Conservation (phyloP, 2,329 filamentous ascomycete species). For the Fusarium sp. region DNA sequence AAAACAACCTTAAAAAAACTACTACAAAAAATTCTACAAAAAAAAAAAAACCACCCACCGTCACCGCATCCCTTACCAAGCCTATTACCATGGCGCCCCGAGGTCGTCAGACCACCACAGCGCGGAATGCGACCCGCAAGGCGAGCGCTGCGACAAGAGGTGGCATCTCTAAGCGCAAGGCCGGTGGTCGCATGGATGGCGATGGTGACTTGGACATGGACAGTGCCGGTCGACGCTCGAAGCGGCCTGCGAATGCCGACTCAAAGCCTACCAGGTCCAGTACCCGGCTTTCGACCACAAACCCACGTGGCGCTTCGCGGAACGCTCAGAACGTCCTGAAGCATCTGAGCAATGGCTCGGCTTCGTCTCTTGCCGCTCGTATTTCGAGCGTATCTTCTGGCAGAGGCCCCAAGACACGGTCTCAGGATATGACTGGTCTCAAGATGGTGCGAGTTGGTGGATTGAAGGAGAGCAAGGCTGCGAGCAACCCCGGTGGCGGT, state of each 20-base stretch:
- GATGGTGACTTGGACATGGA: constrained; percentile 70
- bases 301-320: constrained; percentile 47
- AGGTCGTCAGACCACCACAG: constrained; percentile 43
- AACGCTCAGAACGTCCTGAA: constrained; percentile 55
- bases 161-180: constrained; percentile 61
- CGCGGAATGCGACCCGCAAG: constrained; percentile 46
- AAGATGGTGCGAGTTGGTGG: constrained; percentile 63
- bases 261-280: constrained; percentile 43
- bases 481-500: constrained; percentile 70
- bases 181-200: constrained; percentile 54
- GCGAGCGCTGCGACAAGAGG: constrained; percentile 51
- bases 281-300: constrained; percentile 42
- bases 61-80: not conserved
- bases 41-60: not conserved
- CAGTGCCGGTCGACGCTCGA: constrained; percentile 48
- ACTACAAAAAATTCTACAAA: constrained; percentile 8
- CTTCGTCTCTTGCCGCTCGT: constrained; percentile 47
- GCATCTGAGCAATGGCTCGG: constrained; percentile 51
- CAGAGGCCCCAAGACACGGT: constrained; percentile 39
- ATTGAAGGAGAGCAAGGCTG: constrained; percentile 72
- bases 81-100: constrained; percentile 48
- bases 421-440: constrained; percentile 38
- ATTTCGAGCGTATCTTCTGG: constrained; percentile 45
- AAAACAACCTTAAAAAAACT: constrained; percentile 1
- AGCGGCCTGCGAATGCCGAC: constrained; percentile 43